Base-by-base conservation (phyloP, 768 basidiomycete species). In the Amanita muscaria region DNA sequence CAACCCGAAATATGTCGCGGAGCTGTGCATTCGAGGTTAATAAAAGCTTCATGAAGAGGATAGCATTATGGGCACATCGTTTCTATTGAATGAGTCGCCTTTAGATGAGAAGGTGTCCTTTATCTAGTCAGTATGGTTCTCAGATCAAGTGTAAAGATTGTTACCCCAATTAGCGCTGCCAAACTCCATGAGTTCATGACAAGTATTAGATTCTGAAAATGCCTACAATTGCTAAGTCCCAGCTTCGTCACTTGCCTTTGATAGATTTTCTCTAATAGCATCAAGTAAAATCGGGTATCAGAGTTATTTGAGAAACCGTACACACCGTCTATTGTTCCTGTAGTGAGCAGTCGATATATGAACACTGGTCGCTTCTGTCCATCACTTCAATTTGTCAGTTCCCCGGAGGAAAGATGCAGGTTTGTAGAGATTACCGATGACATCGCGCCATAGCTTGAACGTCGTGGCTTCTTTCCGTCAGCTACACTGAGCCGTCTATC, bases 381-480 rank as follows among this genome's bases (percentile, higher is more conserved):
- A 64, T 99, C 93, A 15, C 91, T 93, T 27, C 27, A 42, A 16
- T 39, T 19, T 43, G 38, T 48, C 16, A 44, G 23, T n/a, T 19
- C 53, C n/a, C n/a, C n/a, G n/a, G 16, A 49, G 47, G 8, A 46
- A 46, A 40, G 51, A 22, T 6, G 27, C 27, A 29, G 16, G 30
- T 42, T 18, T 27, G 47, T n/a, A 41, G n/a, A 15, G 52, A 66
- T 36, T 49, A 89, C 90, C 90, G 76, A 63, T 94, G 89, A 58
- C 93, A 94, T 39, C 94, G 79, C 41, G 92, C 94, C 94, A 98
- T 98, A 2, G 96, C 84, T 62, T 99, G 96, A 14, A 92, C 62
- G 64, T 99, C 96, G 54, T 87, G 87, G 54, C 86, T 89, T 44
- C 15, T 31, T 14, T 2, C 14, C 29, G 18, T 33, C 22, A 42